These are phyloP conservation scores for Pseudogymnoascus destructans DNA, from an alignment of 2,329 filamentous ascomycete genomes.

Conservation along the genomic window DNA sequence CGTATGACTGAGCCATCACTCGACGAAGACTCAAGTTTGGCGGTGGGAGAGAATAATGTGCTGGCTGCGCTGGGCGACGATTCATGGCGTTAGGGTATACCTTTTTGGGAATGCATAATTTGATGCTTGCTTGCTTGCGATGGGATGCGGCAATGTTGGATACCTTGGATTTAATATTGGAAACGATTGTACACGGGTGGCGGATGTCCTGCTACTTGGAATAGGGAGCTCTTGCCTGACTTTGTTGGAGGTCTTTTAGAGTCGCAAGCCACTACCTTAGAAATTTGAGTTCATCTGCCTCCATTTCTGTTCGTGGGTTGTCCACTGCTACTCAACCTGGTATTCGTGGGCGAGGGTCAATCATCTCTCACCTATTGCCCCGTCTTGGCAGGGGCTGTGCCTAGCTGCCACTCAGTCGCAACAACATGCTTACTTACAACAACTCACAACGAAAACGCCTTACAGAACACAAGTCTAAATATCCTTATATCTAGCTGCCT, in stretches of 20 bases:
- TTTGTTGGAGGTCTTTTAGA: not conserved
- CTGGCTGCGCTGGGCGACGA: not conserved
- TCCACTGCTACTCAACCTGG: not conserved
- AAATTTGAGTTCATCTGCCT: not conserved
- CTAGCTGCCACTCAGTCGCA: not conserved
- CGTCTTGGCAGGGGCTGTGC: not conserved
- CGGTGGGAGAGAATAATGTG: not conserved
- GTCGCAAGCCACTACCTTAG: not conserved
- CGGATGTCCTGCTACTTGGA: not conserved
- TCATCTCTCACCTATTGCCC: not conserved
- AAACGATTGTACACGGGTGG: no score
- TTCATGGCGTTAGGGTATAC: not conserved
- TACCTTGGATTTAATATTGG: no score
- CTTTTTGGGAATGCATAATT: not conserved
- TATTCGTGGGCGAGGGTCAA: not conserved
- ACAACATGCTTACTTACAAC: not conserved
- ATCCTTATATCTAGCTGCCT: not conserved
- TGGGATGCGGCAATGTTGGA: not conserved
- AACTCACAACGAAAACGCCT: not conserved
- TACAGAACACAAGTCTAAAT: not conserved
- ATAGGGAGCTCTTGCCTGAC: not conserved
- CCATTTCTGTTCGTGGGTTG: not conserved
- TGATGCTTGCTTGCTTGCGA: not conserved
- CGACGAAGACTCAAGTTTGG: not conserved
- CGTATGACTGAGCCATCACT: slow-evolving; percentile 9